These are phyloP conservation scores for Sequoiadendron giganteum DNA, from an alignment of 75 land plant genomes.

Conservation along the genomic window DNA sequence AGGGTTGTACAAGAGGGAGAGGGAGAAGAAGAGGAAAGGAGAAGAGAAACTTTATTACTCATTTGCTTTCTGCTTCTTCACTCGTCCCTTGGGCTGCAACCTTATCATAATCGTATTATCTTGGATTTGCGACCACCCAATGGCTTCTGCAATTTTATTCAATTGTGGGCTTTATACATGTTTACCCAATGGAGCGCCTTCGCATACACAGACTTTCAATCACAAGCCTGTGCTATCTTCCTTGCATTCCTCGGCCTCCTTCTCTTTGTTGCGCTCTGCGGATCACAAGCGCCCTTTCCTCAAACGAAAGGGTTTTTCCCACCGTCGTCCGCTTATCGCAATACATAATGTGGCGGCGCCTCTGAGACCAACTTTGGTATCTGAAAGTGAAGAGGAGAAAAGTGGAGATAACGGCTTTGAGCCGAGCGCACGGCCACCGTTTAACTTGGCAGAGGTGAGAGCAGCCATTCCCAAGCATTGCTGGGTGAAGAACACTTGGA, in stretches of 20 bases:
- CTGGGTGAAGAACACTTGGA: conserved; percentile 85
- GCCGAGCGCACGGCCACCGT: conserved; percentile 74
- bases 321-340: background rate
- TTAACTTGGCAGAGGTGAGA: conserved; percentile 65
- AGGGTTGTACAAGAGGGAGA: background rate
- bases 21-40: background rate
- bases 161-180: background rate
- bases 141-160: background rate
- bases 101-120: background rate
- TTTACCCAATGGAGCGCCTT: background rate
- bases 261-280: background rate
- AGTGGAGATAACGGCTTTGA: conserved; percentile 37
- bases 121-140: background rate
- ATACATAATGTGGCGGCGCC: conserved; percentile 13
- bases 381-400: conserved; percentile 12
- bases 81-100: too few relatives aligned
- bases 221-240: background rate
- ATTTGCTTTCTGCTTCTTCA: too few relatives aligned
- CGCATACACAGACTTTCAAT: background rate
- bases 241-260: background rate
- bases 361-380: conserved; percentile 13
- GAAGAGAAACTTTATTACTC: too few relatives aligned
- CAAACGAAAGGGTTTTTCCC: background rate
- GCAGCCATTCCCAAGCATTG: conserved; percentile 96
- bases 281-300: background rate